Percentiles rank a stretch among this genome's conserved stretches.
Conservation (phyloP, 306 rosid species). For the Fagus sylvatica region DNA sequence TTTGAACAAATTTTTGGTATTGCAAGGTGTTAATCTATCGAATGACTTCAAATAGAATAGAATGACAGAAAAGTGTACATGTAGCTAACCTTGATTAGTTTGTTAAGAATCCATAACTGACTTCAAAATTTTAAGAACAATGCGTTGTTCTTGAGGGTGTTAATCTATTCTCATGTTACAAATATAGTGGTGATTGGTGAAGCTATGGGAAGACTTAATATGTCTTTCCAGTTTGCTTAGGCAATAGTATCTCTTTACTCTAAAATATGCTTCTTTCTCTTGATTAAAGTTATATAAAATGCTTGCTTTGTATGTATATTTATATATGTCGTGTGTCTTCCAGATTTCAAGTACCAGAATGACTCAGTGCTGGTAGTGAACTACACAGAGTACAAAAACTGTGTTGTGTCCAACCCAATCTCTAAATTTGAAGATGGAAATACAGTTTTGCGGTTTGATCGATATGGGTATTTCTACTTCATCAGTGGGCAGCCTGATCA, state of each 20-base stretch:
- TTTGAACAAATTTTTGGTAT: neutral
- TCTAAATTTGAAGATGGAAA: conserved; percentile 9
- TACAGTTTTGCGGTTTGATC: conserved; percentile 9
- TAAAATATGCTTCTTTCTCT: neutral
- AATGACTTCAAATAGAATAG: too few relatives aligned
- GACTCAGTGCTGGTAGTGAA: conserved; percentile 25
- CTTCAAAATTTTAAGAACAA: too few relatives aligned
- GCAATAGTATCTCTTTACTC: neutral
- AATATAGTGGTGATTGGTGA: too few relatives aligned
- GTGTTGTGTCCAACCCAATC: conserved; percentile 5
- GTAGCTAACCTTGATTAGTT: too few relatives aligned
- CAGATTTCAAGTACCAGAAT: conserved; percentile 20
- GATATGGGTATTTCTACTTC: conserved; percentile 15
- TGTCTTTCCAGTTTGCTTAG: too few relatives aligned
- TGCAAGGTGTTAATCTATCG: neutral
- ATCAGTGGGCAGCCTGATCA: conserved; percentile 14
- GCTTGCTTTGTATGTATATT: too few relatives aligned
- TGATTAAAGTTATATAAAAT: neutral
- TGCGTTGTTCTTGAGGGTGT: too few relatives aligned
- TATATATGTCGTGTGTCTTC: neutral
- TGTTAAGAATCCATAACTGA: too few relatives aligned
- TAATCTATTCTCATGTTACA: too few relatives aligned
- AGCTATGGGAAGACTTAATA: too few relatives aligned
- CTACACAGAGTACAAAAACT: conserved; percentile 17
- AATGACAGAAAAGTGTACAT: too few relatives aligned